Conservation (phyloP, 1,284 basidiomycete genomes). For the Puccinia polysora region DNA sequence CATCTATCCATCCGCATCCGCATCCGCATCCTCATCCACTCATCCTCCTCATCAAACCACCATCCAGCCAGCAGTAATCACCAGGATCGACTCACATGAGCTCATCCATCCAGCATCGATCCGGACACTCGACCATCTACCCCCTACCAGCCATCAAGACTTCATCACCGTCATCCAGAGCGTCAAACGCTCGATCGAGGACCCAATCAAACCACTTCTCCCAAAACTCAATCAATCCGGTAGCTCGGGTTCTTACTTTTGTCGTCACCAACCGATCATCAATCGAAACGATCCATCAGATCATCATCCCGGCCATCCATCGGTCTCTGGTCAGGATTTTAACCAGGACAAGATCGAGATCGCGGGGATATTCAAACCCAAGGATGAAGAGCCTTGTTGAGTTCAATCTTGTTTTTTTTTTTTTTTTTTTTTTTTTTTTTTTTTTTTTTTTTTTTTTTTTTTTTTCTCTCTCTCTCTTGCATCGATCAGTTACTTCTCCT, state of each 20-base stretch:
- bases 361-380: constrained; percentile 71
- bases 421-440: not conserved
- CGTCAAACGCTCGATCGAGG: constrained; percentile 65
- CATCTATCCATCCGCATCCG: not conserved
- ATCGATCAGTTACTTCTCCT: not conserved
- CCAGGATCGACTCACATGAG: too few relatives aligned
- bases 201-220: constrained; percentile 69
- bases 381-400: constrained; percentile 70
- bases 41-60: not conserved
- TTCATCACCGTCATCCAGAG: constrained; percentile 61
- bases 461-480: too few relatives aligned
- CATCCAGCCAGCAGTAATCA: not conserved
- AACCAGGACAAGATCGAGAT: constrained; percentile 11
- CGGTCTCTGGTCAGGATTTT: not conserved
- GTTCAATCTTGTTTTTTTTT: too few relatives aligned
- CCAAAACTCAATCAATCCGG: constrained; percentile 83
- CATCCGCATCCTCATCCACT: not conserved
- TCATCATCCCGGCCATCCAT: not conserved
- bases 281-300: not conserved
- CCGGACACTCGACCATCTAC: constrained; percentile 69
- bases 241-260: constrained; percentile 80
- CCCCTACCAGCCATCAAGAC: constrained; percentile 63
- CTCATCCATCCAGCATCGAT: too few relatives aligned
- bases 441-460: constrained; percentile 23
- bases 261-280: constrained; percentile 60